Evolutionary conservation across 208 protist species (phyloP).

Genomic region (Trichomonas gallinae): DNA sequence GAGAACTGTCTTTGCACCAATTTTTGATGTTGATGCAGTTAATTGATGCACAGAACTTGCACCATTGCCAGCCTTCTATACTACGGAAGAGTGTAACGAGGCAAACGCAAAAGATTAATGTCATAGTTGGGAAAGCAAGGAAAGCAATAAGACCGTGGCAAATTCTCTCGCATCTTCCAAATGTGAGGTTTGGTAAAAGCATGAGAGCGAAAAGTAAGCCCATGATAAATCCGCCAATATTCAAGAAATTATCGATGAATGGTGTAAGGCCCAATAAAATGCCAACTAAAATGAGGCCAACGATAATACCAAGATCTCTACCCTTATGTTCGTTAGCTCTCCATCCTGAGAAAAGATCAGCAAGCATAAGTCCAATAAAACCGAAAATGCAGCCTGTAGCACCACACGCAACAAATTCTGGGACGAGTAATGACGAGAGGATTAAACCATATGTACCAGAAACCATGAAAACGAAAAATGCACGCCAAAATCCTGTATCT

Average conservation of each 20-base stretch:
- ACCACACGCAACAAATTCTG: background rate
- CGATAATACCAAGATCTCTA: background rate
- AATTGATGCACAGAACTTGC: background rate
- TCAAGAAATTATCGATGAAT: background rate
- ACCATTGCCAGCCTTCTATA: background rate
- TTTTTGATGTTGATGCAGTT: background rate
- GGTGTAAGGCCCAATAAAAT: background rate
- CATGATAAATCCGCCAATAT: conserved; percentile 4
- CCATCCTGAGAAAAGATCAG: background rate
- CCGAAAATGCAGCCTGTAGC: background rate
- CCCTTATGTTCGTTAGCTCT: too few relatives aligned
- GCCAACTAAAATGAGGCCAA: background rate
- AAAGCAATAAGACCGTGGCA: background rate
- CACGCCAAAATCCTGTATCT: background rate
- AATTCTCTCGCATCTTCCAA: background rate
- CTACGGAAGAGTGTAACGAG: background rate
- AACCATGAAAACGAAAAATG: background rate
- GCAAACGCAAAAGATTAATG: background rate
- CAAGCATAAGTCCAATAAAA: background rate
- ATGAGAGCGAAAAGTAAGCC: background rate
- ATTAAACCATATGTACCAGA: background rate
- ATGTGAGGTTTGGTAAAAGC: background rate
- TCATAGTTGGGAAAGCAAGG: background rate
- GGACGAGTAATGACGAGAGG: background rate
- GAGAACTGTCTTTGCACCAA: background rate